A percentile compares a stretch with the other conserved stretches of the same genome.
Evolutionary conservation across 208 protist species (phyloP).

Genomic region (Crithidia brevicula): DNA sequence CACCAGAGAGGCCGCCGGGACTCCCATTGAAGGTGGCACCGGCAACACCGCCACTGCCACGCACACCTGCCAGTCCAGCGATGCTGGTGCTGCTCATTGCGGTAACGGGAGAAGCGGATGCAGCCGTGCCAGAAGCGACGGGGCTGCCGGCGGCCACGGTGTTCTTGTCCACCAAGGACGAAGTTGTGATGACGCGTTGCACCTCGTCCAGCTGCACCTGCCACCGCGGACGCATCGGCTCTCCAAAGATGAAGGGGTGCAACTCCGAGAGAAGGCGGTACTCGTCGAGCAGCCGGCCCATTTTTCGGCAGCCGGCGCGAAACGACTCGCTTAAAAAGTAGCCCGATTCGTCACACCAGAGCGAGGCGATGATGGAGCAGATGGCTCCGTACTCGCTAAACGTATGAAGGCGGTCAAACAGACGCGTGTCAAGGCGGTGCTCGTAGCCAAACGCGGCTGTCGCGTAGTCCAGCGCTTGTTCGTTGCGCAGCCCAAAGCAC

Average conservation of each 20-base stretch:
- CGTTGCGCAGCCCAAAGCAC: conserved; percentile 68
- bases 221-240: conserved; percentile 84
- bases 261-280: conserved; percentile 79
- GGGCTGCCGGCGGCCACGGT: conserved; percentile 23
- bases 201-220: conserved; percentile 91
- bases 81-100: not conserved
- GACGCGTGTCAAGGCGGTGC: conserved; percentile 61
- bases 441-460: conserved; percentile 83
- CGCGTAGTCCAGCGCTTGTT: conserved; percentile 61
- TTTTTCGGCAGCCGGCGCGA: conserved; percentile 44
- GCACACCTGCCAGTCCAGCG: not conserved
- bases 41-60: not conserved
- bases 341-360: conserved; percentile 85
- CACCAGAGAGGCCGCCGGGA: not conserved
- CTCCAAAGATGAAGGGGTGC: conserved; percentile 77
- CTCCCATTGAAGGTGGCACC: not conserved
- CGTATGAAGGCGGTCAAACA: conserved; percentile 55
- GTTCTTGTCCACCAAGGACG: conserved; percentile 34
- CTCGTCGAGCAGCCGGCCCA: conserved; percentile 71
- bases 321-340: conserved; percentile 72
- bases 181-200: conserved; percentile 81
- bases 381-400: conserved; percentile 70
- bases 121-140: not conserved
- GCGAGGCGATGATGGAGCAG: conserved; percentile 55
- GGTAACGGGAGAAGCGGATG: not conserved